Evolutionary conservation across 164 flowering plant species (phyloP), one percentile per base, ranked within the genome.

Genomic region (Aristolochia californica): DNA sequence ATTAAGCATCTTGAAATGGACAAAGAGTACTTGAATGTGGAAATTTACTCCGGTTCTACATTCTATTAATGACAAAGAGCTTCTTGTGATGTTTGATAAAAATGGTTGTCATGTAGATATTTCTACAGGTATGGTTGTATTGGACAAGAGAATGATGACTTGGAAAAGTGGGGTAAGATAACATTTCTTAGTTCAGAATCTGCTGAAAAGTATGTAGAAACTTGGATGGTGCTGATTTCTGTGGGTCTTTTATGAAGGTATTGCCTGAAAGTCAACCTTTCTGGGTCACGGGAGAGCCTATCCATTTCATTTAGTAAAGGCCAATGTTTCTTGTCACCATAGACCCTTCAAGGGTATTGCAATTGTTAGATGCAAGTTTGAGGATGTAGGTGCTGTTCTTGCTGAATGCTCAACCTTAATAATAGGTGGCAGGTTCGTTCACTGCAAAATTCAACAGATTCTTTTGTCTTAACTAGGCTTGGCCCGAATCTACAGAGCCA

Each of bases 1-100:
- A 80, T 94, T 53, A 87, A 74, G 74, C 93, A 90, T 73, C 69
- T 94, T 58, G 99, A 94, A 66, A 80, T 94, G 55, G 78, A 82
- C 18, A 82, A 78, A 60, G 77, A 86, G 62, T 78, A 22, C 63
- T 72, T 94, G 63, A 71, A 74, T 26, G 88, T 94, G 27, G 89
- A 94, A 66, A 66, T 88, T n/a, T 70, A 45, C 58, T 68, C 62
- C 83, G n/a, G 68, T 71, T 65, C 61, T 47, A 2, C 64, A 67
- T 55, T 51, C 62, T 22, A 43, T 82, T 56, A 74, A 75, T 68
- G 96, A 94, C 49, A 90, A 80, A 77, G 85, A 84, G 68, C 82
- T 94, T 34, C 45, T 90, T 24, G 54, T 59, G 68, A 71, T 76
- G 65, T 59, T 94, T 68, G 99, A 90, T 70, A 67, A 79, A 56